Conservation (phyloP, 2,329 filamentous ascomycete genomes). For the Cordyceps pruinosa region DNA sequence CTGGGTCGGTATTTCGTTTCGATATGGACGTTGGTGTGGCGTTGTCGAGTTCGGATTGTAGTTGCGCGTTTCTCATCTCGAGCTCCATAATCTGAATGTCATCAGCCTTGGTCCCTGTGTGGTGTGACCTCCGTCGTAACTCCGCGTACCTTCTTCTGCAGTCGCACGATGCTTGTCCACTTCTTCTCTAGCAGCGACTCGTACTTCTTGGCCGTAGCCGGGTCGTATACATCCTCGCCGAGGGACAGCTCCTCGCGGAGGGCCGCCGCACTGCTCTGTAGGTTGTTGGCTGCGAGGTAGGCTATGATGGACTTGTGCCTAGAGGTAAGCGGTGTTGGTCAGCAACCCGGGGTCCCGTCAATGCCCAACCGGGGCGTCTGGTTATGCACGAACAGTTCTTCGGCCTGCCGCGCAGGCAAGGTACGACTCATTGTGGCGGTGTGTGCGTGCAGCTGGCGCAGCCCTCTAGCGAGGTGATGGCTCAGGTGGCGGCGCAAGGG, state of each 20-base stretch:
- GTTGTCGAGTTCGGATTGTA: conserved; percentile 80
- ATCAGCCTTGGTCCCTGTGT: neutral
- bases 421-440: conserved; percentile 58
- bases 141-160: conserved; percentile 80
- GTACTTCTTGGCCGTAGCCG: conserved; percentile 84
- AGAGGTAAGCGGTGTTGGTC: conserved; percentile 14
- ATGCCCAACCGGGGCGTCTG: neutral
- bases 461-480: conserved; percentile 1
- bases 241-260: conserved; percentile 73
- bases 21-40: conserved; percentile 71
- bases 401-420: conserved; percentile 72
- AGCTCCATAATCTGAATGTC: conserved; percentile 76
- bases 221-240: conserved; percentile 63
- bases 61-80: conserved; percentile 62
- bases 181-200: conserved; percentile 94
- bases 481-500: neutral
- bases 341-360: neutral
- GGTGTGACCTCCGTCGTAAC: neutral
- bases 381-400: conserved; percentile 66
- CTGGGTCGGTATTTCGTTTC: conserved; percentile 74
- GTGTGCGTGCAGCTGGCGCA: conserved; percentile 4
- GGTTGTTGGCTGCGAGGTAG: conserved; percentile 69
- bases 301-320: conserved; percentile 93
- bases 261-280: conserved; percentile 61
- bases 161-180: conserved; percentile 89